Percentiles rank a stretch among this genome's conserved stretches.
Evolutionary conservation across 2,329 filamentous ascomycete species (phyloP).

Genomic region (Alternaria metachromatica): DNA sequence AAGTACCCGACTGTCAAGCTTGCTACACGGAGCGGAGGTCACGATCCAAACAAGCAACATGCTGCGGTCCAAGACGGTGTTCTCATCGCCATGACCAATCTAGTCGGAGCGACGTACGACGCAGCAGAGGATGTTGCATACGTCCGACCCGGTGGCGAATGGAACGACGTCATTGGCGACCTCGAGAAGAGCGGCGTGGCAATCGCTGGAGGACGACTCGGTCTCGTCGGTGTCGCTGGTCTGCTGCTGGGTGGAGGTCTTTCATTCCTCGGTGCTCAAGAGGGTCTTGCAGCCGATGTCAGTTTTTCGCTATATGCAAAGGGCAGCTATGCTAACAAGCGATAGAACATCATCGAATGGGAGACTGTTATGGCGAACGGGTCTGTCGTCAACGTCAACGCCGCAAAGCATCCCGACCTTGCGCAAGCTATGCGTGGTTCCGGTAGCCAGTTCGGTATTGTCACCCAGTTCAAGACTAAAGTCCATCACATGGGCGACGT

Average conservation of each 20-base stretch:
- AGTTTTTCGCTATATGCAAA: background rate
- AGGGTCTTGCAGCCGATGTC: conserved; percentile 36
- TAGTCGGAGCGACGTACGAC: conserved; percentile 47
- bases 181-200: conserved; percentile 46
- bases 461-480: conserved; percentile 33
- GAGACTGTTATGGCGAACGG: conserved; percentile 43
- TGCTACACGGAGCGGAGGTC: conserved; percentile 42
- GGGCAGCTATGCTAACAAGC: background rate
- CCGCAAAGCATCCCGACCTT: conserved; percentile 37
- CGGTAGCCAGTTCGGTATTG: conserved; percentile 36
- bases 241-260: conserved; percentile 28
- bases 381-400: conserved; percentile 32
- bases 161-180: conserved; percentile 49
- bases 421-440: conserved; percentile 42
- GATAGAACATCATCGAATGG: conserved; percentile 40
- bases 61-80: conserved; percentile 48
- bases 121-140: conserved; percentile 43
- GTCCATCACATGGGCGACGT: conserved; percentile 38
- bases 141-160: conserved; percentile 51
- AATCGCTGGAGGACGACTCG: conserved; percentile 38
- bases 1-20: conserved; percentile 31
- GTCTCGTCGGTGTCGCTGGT: conserved; percentile 32
- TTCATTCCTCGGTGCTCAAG: conserved; percentile 33
- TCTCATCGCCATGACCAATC: conserved; percentile 45
- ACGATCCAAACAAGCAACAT: conserved; percentile 48